Base-by-base conservation (phyloP, 306 rosid genomes). In the Citrullus amarus region DNA sequence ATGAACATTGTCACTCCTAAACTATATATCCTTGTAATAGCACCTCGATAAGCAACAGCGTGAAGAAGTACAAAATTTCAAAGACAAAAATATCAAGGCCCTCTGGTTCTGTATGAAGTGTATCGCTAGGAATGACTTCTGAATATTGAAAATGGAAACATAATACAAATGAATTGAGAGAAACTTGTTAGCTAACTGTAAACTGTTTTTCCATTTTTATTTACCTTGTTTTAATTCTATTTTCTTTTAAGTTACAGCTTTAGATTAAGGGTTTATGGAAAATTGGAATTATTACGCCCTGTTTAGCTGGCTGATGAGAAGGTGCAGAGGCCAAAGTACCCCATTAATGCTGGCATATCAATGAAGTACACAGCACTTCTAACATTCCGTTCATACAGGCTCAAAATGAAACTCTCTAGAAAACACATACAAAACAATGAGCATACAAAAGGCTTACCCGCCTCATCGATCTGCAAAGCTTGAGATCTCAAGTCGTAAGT, bases 401-500 rank as follows among this genome's bases (percentile, higher is more conserved):
- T 56, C 30, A 78, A 78, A 83, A 61, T 53, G 12, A 32, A 32
- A 32, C 50, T 20, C 11, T 28, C 54, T 80, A 67, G 77, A 59
- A 76, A 71, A 48, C 39, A 77, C 39, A 36, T 4, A 36, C 39
- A 38, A 77, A 38, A 44, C 58, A 39, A 17, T 34, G 2, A 75
- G 18, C 50, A 46, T 41, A 9, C 4, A 76, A 77, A 82, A 61
- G 76, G 74, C 81, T 34, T 58, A 95, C 98, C 98, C 80, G 92
- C 75, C 68, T 91, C 96, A 83, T 86, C 92, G 87, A 83, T 77
- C 71, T 82, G 92, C 75, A 89, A 79, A 82, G 86, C 61, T 6
- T 84, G 93, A 86, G 98, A 92, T 89, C 93, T 89, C 66, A 82
- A 72, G 48, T 89, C 79, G 84, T 86, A 88, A 69, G 86, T 81